Evolutionary conservation across 2,329 filamentous ascomycete genomes (phyloP).

Genomic region (Scorias spongiosa): DNA sequence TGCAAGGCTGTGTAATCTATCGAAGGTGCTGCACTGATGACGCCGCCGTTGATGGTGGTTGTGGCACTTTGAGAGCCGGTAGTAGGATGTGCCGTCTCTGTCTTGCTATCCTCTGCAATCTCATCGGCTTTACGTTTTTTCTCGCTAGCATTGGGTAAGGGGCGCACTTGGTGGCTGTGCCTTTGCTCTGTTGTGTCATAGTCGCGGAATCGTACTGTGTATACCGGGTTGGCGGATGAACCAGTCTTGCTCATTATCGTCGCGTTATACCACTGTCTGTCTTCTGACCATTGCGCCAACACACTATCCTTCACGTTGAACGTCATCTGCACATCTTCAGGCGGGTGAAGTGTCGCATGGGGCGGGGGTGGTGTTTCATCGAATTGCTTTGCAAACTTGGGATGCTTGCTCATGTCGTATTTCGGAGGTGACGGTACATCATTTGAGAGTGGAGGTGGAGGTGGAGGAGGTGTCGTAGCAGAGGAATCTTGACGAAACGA

Average conservation of each 20-base stretch:
- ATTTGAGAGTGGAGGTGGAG: constrained; percentile 25
- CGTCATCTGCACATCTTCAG: constrained; percentile 29
- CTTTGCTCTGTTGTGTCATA: constrained; percentile 71
- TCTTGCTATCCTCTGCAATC: constrained; percentile 53
- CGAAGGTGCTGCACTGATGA: constrained; percentile 52
- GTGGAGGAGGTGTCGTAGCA: constrained; percentile 18
- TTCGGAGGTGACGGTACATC: constrained; percentile 9
- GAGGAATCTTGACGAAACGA: constrained; percentile 10
- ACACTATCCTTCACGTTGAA: constrained; percentile 85
- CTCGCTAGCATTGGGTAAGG: constrained; percentile 42
- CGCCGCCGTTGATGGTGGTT: constrained; percentile 30
- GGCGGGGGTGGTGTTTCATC: constrained; percentile 10
- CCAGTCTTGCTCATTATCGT: constrained; percentile 89
- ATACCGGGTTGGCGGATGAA: constrained; percentile 78
- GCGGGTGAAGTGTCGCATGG: constrained; percentile 13
- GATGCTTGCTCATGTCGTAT: constrained; percentile 43
- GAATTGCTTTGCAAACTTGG: constrained; percentile 42
- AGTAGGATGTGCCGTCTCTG: constrained; percentile 49
- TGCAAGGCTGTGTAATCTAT: constrained; percentile 53
- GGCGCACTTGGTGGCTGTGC: constrained; percentile 65
- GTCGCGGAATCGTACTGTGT: constrained; percentile 87
- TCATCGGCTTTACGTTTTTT: constrained; percentile 39
- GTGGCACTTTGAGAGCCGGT: constrained; percentile 16
- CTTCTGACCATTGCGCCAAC: constrained; percentile 83
- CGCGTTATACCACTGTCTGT: constrained; percentile 81